Conservation (phyloP, 2,329 filamentous ascomycete species). For the Zymoseptoria ardabiliae region DNA sequence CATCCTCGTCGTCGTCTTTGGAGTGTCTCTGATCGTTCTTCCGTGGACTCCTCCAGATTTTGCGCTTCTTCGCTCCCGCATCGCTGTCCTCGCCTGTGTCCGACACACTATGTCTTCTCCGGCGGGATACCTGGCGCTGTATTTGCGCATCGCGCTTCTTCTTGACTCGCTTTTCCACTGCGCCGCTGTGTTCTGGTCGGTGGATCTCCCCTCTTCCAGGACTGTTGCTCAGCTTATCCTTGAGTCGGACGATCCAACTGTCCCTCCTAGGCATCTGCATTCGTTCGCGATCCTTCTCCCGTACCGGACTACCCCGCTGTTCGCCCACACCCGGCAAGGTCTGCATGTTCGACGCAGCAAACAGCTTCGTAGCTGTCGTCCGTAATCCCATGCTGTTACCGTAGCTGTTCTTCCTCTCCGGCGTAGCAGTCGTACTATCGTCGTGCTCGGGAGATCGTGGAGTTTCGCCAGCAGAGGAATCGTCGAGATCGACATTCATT, state of each 20-base stretch:
- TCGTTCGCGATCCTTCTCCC: conserved; percentile 23
- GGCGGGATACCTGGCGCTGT: conserved; percentile 19
- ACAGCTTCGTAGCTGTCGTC: conserved; percentile 16
- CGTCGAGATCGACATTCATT: conserved; percentile 31
- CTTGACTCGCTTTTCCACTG: conserved; percentile 33
- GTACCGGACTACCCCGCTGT: conserved; percentile 27
- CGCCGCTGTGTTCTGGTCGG: conserved; percentile 29
- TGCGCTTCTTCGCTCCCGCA: conserved; percentile 5
- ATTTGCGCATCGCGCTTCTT: conserved; percentile 24
- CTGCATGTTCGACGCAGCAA: conserved; percentile 7
- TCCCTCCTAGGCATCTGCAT: conserved; percentile 18
- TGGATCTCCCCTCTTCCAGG: conserved; percentile 34
- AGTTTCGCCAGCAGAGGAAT: conserved; percentile 44
- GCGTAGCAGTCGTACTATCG: conserved; percentile 31
- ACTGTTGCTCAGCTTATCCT: conserved; percentile 27
- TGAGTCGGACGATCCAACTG: conserved; percentile 22
- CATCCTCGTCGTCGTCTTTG: conserved; percentile 5
- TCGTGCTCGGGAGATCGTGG: conserved; percentile 38
- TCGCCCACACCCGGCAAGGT: conserved; percentile 12
- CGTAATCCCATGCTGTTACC: conserved; percentile 16
- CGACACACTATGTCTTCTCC: conserved; percentile 27
- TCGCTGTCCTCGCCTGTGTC: conserved; percentile 26
- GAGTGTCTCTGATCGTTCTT: conserved; percentile 19
- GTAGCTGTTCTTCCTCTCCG: conserved; percentile 9
- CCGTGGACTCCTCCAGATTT: conserved; percentile 12